Conservation (phyloP, 2,329 filamentous ascomycete genomes). For the Teratosphaeria zuluensis region DNA sequence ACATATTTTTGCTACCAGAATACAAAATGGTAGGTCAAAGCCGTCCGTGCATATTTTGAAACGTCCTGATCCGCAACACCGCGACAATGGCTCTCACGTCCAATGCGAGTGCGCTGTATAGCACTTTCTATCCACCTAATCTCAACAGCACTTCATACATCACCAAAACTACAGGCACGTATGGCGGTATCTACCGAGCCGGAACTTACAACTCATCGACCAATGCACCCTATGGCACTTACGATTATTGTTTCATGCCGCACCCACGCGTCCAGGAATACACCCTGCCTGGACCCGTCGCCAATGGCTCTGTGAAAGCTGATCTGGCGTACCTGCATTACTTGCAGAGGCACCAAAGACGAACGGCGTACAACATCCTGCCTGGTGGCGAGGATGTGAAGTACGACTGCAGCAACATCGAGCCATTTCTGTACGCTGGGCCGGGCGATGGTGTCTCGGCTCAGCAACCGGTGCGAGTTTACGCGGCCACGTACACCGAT, state of each 20-base stretch:
- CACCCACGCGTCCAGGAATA: not conserved
- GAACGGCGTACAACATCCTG: not conserved
- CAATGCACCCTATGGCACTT: not conserved
- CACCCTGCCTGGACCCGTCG: not conserved
- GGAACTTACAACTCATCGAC: not conserved
- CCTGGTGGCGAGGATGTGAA: not conserved
- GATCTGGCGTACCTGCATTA: not conserved
- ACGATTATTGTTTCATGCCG: conserved; percentile 1
- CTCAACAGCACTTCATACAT: not conserved
- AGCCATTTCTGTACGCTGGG: not conserved
- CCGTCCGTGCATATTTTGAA: not conserved
- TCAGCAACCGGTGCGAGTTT: not conserved
- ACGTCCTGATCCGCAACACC: not conserved
- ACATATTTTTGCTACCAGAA: not conserved
- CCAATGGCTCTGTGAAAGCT: not conserved
- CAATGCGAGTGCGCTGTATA: not conserved
- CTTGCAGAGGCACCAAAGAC: not conserved
- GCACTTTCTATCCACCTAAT: not conserved
- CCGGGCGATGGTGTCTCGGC: not conserved
- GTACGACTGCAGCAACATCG: not conserved
- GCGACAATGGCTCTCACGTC: not conserved
- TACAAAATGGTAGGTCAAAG: not conserved
- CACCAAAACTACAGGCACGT: not conserved
- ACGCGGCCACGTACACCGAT: not conserved
- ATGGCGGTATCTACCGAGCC: not conserved